Percentiles rank a stretch among this genome's conserved stretches.
Conservation (phyloP, 2,329 filamentous ascomycete genomes). For the Aotearoamyces nothofagi region DNA sequence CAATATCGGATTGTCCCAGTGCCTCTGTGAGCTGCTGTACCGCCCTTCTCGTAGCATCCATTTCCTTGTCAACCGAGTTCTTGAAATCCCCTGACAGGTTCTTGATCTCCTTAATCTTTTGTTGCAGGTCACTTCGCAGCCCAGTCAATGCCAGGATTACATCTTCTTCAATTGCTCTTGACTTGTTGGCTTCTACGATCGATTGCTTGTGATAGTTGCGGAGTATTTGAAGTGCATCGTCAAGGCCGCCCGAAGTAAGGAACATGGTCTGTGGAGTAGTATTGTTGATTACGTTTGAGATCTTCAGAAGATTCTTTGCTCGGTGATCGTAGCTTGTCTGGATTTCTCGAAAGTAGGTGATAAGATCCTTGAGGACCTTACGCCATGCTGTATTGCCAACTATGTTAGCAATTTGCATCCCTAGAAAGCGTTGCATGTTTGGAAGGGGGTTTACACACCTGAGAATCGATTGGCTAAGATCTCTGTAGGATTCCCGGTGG, state of each 20-base stretch:
- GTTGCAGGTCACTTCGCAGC: conserved; percentile 72
- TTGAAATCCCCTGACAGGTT: conserved; percentile 88
- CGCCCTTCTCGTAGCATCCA: conserved; percentile 66
- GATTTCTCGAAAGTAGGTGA: conserved; percentile 85
- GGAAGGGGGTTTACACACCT: conserved; percentile 30
- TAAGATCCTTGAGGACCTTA: conserved; percentile 87
- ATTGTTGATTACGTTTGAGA: conserved; percentile 74
- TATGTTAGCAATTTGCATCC: conserved; percentile 3
- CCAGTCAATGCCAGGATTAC: conserved; percentile 80
- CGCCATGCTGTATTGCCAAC: conserved; percentile 60
- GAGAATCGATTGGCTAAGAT: conserved; percentile 78
- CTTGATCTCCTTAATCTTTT: conserved; percentile 99
- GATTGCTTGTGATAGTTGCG: conserved; percentile 71
- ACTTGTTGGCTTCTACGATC: conserved; percentile 71
- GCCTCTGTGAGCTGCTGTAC: conserved; percentile 72
- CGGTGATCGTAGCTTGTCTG: conserved; percentile 78
- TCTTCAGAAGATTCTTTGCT: conserved; percentile 67
- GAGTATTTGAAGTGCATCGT: conserved; percentile 71
- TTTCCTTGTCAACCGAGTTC: conserved; percentile 90
- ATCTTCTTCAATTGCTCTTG: conserved; percentile 78
- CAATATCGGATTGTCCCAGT: conserved; percentile 63
- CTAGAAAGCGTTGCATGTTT: no score
- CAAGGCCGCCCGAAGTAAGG: conserved; percentile 66
- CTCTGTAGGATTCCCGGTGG: conserved; percentile 75
- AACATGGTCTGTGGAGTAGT: conserved; percentile 62